A percentile compares a stretch with the other conserved stretches of the same genome.
Conservation (phyloP, 1,284 basidiomycete genomes). For the Ganoderma resinaceum region DNA sequence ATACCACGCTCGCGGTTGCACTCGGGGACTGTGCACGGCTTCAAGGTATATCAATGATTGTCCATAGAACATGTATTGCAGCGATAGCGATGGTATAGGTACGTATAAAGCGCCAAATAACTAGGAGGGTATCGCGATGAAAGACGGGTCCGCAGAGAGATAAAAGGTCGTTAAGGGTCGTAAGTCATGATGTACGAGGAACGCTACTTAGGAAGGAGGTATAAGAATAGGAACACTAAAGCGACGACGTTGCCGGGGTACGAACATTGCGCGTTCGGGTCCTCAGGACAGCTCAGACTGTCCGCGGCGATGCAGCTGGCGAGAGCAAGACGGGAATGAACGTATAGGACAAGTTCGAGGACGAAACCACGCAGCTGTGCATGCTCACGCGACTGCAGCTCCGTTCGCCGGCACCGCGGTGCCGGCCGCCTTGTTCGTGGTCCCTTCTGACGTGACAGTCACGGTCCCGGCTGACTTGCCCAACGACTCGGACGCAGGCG, state of each 20-base stretch:
- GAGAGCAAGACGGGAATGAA: background rate
- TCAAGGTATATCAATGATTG: background rate
- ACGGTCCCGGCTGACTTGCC: conserved; percentile 12
- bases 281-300: background rate
- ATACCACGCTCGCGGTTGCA: too few species aligned
- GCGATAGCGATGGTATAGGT: conserved; percentile 1
- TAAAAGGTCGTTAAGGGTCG: conserved; percentile 25
- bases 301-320: background rate
- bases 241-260: conserved; percentile 3
- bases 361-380: background rate
- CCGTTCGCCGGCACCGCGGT: conserved; percentile 8
- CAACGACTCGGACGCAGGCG: conserved; percentile 33
- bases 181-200: conserved; percentile 15
- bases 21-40: too few species aligned
- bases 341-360: conserved; percentile 1
- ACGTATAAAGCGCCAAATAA: background rate
- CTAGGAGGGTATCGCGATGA: conserved; percentile 18
- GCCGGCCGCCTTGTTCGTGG: conserved; percentile 9
- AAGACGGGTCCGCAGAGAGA: background rate
- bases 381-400: conserved; percentile 4
- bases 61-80: background rate
- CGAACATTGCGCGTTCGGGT: background rate
- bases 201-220: conserved; percentile 7
- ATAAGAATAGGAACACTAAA: conserved; percentile 14
- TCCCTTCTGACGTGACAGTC: background rate